Evolutionary conservation across 257 asterid species (phyloP).

Genomic region (Gentiana straminea): DNA sequence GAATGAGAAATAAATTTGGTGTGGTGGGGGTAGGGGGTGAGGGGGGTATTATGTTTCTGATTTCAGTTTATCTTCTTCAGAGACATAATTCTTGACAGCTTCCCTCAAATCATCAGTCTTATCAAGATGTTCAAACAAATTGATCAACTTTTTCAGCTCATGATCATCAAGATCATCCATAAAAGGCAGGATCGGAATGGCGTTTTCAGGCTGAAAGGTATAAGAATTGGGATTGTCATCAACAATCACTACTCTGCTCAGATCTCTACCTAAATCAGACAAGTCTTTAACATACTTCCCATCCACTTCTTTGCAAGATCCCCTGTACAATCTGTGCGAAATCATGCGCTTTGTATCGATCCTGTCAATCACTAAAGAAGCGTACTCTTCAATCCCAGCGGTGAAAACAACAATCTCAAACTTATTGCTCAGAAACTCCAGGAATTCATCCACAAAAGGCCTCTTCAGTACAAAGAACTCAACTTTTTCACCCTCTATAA

Average conservation of each 20-base stretch:
- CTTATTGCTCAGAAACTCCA: constrained; percentile 35
- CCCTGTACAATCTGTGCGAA: constrained; percentile 60
- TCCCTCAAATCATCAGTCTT: constrained; percentile 59
- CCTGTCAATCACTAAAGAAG: constrained; percentile 67
- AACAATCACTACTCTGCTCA: constrained; percentile 45
- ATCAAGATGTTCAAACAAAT: constrained; percentile 40
- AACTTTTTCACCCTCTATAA: constrained; percentile 53
- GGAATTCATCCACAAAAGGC: constrained; percentile 74
- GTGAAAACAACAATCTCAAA: constrained; percentile 85
- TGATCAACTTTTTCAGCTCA: constrained; percentile 55
- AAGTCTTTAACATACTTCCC: constrained; percentile 81
- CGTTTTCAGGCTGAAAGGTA: constrained; percentile 59
- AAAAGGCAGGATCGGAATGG: constrained; percentile 60
- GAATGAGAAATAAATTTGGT: no score
- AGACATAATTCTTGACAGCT: constrained; percentile 33
- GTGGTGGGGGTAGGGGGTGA: not conserved
- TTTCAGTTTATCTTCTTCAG: constrained; percentile 5
- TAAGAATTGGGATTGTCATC: constrained; percentile 92
- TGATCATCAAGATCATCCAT: constrained; percentile 51
- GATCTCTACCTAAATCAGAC: constrained; percentile 65
- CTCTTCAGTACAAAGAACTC: constrained; percentile 72
- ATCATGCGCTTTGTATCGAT: constrained; percentile 49
- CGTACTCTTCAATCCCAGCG: constrained; percentile 77
- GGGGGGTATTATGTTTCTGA: constrained; percentile 10
- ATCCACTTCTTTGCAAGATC: constrained; percentile 64